These are phyloP conservation scores for Alloascoidea africana DNA, from an alignment of 805 yeast species.

Conservation along the genomic window DNA sequence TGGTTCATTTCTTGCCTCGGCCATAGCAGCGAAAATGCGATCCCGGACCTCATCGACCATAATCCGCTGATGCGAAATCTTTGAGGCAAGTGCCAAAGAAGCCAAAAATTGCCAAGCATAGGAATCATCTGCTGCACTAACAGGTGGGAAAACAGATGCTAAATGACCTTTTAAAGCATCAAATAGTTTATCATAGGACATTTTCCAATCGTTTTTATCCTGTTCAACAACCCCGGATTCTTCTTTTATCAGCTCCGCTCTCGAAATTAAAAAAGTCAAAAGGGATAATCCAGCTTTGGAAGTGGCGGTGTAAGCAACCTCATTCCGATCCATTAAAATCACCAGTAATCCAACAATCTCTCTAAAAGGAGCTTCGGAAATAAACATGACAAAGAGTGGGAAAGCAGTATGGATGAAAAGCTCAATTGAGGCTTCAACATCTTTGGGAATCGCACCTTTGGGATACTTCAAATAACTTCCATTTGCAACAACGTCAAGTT, in stretches of 20 bases:
- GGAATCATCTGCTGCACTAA: conserved; percentile 39
- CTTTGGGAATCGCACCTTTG: conserved; percentile 32
- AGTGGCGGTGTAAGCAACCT: conserved; percentile 34
- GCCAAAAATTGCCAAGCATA: conserved; percentile 97
- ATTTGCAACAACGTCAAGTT: conserved; percentile 58
- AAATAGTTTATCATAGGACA: conserved; percentile 71
- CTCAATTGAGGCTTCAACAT: conserved; percentile 46
- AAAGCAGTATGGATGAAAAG: conserved; percentile 68
- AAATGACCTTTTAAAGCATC: conserved; percentile 66
- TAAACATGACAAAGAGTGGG: conserved; percentile 70
- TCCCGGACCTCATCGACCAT: conserved; percentile 91
- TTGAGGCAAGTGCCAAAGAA: conserved; percentile 82
- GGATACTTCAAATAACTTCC: conserved; percentile 64
- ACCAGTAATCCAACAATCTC: conserved; percentile 68
- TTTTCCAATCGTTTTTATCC: conserved; percentile 56
- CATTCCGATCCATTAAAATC: conserved; percentile 53
- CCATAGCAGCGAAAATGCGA: conserved; percentile 81
- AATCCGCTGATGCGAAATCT: conserved; percentile 78
- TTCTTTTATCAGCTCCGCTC: conserved; percentile 85
- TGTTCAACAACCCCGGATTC: conserved; percentile 43
- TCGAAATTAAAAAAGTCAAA: conserved; percentile 77
- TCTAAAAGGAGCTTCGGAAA: conserved; percentile 66
- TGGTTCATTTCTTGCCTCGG: conserved; percentile 40
- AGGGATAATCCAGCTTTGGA: conserved; percentile 76
- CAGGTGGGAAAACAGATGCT: conserved; percentile 68